Evolutionary conservation across 495 filamentous ascomycete genomes (phyloP), one percentile per base, ranked within the genome.

Genomic region (Talaromyces borbonicus): DNA sequence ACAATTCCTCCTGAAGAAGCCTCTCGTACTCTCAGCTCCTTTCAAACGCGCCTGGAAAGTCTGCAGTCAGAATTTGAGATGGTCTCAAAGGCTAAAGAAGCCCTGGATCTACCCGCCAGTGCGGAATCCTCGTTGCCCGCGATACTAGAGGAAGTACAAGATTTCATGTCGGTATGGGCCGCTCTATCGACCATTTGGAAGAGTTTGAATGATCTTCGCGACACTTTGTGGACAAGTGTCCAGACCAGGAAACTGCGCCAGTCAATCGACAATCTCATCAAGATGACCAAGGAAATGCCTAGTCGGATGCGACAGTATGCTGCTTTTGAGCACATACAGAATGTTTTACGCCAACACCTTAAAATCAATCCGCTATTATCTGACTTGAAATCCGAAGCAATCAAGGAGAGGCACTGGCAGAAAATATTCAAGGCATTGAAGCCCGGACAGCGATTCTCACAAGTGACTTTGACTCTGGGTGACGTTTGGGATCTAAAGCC

Each of bases 211-310:
- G 92, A 97, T 54, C 81, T 97, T 22, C 79, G 86, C 11, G 93
- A 97, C 51, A 83, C 74, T 19, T 77, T 89, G 0, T 99, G 92
- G 92, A 88, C 81, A 25, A 95, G 84, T 57, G 82, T 97, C 2
- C 85, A 95, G 55, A 88, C 92, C 1, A 75, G 92, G 35, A 97
- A 96, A 64, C 77, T 97, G 49, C 77, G 93, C 23, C 77, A 85
- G 47, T 82, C 86, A 12, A 78, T 99, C 39, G 92, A 99, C 56
- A 79, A 80, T 27, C 73, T 97, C 23, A 85, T 96, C 58, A 95
- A 94, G 67, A 92, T 95, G 83, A 95, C 89, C 37, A 99, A 95
- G 68, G 90, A 97, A 49, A 99, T 99, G 92, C 92, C 92, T 0
- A 94, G 87, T 62, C 81, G 92, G 35, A 99, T 97, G 93, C 81